A percentile compares a stretch with the other conserved stretches of the same genome.
Conservation (phyloP, 176 grass and related monocot species). For the Eremochloa ophiuroides region DNA sequence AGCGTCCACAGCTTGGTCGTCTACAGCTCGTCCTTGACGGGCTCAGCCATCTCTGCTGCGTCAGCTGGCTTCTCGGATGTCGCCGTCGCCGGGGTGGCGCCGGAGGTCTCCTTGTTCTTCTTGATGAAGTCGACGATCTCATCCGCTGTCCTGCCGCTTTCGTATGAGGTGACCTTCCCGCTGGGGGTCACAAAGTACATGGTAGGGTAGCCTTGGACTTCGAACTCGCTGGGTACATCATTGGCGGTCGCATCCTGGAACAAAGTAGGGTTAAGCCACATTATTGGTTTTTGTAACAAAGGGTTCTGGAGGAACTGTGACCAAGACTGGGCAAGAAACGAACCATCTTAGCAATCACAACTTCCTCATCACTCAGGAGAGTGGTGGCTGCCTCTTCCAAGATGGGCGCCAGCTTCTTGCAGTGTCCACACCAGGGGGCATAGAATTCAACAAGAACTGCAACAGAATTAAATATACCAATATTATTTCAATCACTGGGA, state of each 20-base stretch:
- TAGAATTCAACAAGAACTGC: slow-evolving; percentile 94
- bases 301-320: neutral
- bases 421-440: slow-evolving; percentile 96
- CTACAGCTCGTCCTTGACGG: slow-evolving; percentile 62
- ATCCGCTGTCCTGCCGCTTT: slow-evolving; percentile 49
- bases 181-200: slow-evolving; percentile 80
- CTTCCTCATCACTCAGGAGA: slow-evolving; percentile 68
- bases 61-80: slow-evolving; percentile 1
- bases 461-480: neutral
- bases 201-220: slow-evolving; percentile 77
- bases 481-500: neutral
- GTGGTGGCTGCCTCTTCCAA: slow-evolving; percentile 74
- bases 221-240: slow-evolving; percentile 63
- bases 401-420: slow-evolving; percentile 83
- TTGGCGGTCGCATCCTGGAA: slow-evolving; percentile 78
- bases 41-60: neutral
- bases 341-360: slow-evolving; percentile 97
- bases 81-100: neutral
- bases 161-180: slow-evolving; percentile 50
- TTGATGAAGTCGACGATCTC: slow-evolving; percentile 64
- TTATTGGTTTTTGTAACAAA: neutral
- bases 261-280: neutral
- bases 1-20: neutral
- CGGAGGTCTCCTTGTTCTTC: slow-evolving; percentile 56
- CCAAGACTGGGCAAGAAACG: neutral